phyloP scores from a whole-genome alignment of 306 rosid genomes.

The Dicorynia guianensis region DNA sequence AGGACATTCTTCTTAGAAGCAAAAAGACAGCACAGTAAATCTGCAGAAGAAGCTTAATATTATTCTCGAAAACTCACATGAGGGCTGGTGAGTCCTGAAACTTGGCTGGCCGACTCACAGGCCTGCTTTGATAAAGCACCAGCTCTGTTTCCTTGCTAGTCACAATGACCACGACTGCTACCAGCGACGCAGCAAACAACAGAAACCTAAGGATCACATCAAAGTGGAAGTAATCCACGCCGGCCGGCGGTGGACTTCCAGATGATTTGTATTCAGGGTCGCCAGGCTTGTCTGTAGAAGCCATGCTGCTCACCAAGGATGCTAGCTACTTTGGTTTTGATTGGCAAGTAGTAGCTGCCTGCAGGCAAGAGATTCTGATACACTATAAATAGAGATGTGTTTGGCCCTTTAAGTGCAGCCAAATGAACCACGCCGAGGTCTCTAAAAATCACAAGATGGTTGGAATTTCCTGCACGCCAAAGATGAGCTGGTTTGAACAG shows the following conservation, averaged over 20 bases:
- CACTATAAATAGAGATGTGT: slow-evolving; percentile 22
- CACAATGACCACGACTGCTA: slow-evolving; percentile 56
- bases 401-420: not conserved
- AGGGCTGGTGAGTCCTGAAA: slow-evolving; percentile 58
- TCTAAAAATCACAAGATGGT: not conserved
- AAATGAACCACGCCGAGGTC: not conserved
- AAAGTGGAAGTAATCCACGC: slow-evolving; percentile 28
- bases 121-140: not conserved
- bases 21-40: not conserved
- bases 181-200: slow-evolving; percentile 61
- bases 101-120: slow-evolving; percentile 39
- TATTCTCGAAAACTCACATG: slow-evolving; percentile 39
- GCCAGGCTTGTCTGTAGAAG: slow-evolving; percentile 52
- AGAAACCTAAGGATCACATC: slow-evolving; percentile 61
- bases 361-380: not conserved
- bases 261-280: slow-evolving; percentile 43
- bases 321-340: slow-evolving; percentile 29
- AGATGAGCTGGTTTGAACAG: not conserved
- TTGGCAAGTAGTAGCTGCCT: slow-evolving; percentile 22
- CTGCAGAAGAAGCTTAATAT: not conserved
- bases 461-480: slow-evolving; percentile 53
- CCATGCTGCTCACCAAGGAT: slow-evolving; percentile 51
- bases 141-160: slow-evolving; percentile 62
- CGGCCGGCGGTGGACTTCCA: not conserved
- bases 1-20: not conserved